phyloP scores from a whole-genome alignment of 2,329 filamentous ascomycete species.

The Phialemoniopsis sp. region DNA sequence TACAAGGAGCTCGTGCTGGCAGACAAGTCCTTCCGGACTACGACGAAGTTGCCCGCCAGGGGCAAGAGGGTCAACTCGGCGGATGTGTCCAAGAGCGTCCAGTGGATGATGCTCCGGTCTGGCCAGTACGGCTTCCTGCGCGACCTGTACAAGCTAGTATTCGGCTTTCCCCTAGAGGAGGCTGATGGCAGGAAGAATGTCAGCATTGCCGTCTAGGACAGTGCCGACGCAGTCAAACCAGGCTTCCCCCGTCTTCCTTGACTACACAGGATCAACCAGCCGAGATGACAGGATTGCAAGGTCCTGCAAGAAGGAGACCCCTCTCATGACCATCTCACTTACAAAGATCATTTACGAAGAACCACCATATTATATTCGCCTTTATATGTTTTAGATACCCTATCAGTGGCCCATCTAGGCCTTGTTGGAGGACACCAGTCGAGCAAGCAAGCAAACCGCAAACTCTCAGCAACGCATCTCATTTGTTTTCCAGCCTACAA shows the following conservation, averaged over 20 bases:
- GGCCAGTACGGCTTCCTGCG: conserved; percentile 74
- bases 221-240: background rate
- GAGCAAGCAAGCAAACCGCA: no score
- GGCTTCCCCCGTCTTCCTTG: background rate
- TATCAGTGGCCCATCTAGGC: no score
- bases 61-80: conserved; percentile 60
- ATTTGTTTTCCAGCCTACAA: no score
- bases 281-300: no score
- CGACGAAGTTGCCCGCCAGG: conserved; percentile 47
- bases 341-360: no score
- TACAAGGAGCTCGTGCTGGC: conserved; percentile 77
- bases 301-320: no score
- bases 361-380: no score
- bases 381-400: no score
- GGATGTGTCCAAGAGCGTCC: conserved; percentile 79
- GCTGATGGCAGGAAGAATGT: conserved; percentile 62
- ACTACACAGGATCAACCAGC: background rate
- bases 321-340: no score
- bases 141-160: conserved; percentile 80
- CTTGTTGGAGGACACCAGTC: no score
- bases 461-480: no score
- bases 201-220: conserved; percentile 49
- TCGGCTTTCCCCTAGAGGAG: conserved; percentile 80
- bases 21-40: conserved; percentile 62
- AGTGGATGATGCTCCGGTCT: conserved; percentile 66